Evolutionary conservation across 371 early-diverging fungal species (phyloP).

Genomic region (Rhizomucor pusillus): DNA sequence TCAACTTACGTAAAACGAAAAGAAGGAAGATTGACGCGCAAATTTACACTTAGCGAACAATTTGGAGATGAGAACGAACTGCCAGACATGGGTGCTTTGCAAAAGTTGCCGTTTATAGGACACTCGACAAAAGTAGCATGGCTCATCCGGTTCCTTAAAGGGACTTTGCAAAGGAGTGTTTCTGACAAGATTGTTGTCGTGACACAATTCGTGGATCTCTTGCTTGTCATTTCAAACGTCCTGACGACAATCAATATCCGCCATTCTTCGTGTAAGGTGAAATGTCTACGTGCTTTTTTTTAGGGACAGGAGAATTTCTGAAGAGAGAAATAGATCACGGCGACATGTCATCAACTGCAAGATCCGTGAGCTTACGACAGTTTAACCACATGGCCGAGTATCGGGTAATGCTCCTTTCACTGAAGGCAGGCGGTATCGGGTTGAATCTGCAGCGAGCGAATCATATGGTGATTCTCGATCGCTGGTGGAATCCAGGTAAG

Average conservation of each 20-base stretch:
- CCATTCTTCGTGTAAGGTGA: constrained; percentile 25
- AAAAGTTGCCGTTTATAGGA: constrained; percentile 22
- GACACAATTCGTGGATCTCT: constrained; percentile 39
- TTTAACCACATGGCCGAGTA: constrained; percentile 31
- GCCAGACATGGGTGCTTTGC: constrained; percentile 29
- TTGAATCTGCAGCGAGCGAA: constrained; percentile 43
- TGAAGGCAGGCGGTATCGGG: constrained; percentile 46
- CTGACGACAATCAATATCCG: constrained; percentile 15
- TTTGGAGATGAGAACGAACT: constrained; percentile 18
- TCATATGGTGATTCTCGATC: constrained; percentile 44
- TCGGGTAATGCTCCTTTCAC: constrained; percentile 35
- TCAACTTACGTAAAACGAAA: not conserved
- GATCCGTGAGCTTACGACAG: constrained; percentile 22
- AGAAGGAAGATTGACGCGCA: not conserved
- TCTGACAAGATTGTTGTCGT: constrained; percentile 41
- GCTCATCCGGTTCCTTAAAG: constrained; percentile 24
- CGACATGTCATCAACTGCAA: constrained; percentile 17
- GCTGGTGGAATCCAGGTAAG: constrained; percentile 51
- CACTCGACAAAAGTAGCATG: constrained; percentile 39
- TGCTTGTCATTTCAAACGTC: constrained; percentile 22
- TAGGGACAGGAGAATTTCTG: not conserved
- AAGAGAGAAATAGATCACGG: constrained; percentile 27
- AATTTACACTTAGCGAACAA: constrained; percentile 24
- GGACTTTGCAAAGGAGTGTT: constrained; percentile 7
- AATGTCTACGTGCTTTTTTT: not conserved